Base-by-base conservation (phyloP, 306 rosid genomes). In the Pyrus bretschneideri region DNA sequence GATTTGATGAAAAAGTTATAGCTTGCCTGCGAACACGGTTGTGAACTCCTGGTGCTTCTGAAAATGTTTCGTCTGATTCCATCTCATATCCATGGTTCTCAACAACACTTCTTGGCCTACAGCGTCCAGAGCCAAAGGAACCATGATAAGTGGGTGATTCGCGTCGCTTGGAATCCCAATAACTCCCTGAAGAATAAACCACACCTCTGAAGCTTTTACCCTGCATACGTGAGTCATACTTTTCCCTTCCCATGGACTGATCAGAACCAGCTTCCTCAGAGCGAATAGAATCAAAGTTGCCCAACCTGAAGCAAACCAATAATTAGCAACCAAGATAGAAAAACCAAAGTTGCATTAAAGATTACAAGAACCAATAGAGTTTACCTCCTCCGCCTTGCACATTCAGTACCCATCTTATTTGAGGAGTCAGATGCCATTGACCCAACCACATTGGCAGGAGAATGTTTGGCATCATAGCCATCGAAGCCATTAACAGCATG, bases 171-270 rank as follows among this genome's bases (percentile, higher is more conserved):
- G 68, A 73, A 42, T 73, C 85, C 82, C 79, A 76, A 59, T 66
- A 77, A 61, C 38, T 38, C 21, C 35, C 60, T 13, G 79, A 72
- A 67, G 66, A 69, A 57, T 77, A 64, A 57, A 31, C 70, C 30
- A 10, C 70, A 49, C 49, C 71, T 57, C 71, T 49, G 4, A 72
- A 38, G 65, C 35, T 46, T 68, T 71, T 81, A 74, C 66, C 44
- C 42, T 31, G 77, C 62, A 38, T 25, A 49, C 44, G 82, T 61
- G 76, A 74, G 40, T 69, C 76, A 17, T 69, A 73, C 44, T 71
- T 82, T 63, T 73, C 76, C 79, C 65, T 82, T 68, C 76, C 82
- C 61, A 73, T 29, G 35, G 76, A 73, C 65, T 73, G 70, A 42
- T 73, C 58, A 11, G 76, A 70, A 62, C 76, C 60, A 31, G 59